A percentile compares a stretch with the other conserved stretches of the same genome.
Conservation (phyloP, 305 asterid genomes). For the Fraxinus sp. region DNA sequence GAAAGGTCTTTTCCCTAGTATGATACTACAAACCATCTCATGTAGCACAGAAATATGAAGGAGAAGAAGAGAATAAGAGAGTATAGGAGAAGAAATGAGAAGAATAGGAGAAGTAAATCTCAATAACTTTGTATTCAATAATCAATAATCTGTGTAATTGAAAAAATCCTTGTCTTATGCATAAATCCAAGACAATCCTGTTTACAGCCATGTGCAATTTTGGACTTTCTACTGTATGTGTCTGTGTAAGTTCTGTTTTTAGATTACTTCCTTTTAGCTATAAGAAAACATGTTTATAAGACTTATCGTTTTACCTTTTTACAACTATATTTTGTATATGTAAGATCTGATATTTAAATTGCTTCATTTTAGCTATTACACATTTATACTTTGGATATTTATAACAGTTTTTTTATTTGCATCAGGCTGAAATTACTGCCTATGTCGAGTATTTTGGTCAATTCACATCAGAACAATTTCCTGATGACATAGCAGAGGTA, state of each 20-base stretch:
- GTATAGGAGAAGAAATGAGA: neutral
- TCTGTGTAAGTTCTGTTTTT: neutral
- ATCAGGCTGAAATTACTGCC: conserved; percentile 86
- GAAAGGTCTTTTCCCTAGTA: neutral
- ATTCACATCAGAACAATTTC: conserved; percentile 88
- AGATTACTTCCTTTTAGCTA: neutral
- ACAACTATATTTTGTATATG: neutral
- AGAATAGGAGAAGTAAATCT: neutral
- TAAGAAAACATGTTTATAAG: neutral
- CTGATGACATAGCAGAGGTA: conserved; percentile 98
- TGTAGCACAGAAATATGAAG: neutral
- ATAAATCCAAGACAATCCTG: neutral
- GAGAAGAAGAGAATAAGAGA: neutral
- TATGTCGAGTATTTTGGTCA: conserved; percentile 94
- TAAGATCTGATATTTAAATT: neutral
- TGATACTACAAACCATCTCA: neutral
- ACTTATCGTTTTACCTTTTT: neutral
- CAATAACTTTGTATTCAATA: neutral
- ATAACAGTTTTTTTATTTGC: conserved; percentile 6
- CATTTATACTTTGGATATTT: neutral
- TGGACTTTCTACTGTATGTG: neutral
- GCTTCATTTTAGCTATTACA: neutral
- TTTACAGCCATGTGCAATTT: neutral
- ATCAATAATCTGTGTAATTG: neutral
- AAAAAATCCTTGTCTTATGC: neutral